Conservation (phyloP, 2,329 filamentous ascomycete genomes). For the Diaporthe velutina region DNA sequence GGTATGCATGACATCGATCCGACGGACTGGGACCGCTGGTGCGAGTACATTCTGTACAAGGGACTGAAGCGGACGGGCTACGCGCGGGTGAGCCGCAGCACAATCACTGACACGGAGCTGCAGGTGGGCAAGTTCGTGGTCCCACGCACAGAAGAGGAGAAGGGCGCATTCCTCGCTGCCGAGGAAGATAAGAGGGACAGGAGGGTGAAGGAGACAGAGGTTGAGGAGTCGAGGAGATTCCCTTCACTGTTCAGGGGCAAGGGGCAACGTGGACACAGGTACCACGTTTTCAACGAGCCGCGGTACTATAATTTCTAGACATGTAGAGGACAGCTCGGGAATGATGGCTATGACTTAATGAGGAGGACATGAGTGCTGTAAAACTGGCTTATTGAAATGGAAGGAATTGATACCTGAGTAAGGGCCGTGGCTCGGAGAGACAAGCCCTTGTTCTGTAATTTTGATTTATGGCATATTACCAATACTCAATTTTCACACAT, state of each 20-base stretch:
- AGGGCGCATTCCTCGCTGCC: slow-evolving; percentile 54
- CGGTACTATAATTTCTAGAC: slow-evolving; percentile 68
- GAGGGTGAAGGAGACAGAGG: slow-evolving; percentile 76
- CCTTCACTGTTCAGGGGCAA: slow-evolving; percentile 86
- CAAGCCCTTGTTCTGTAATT: neutral
- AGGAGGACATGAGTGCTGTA: neutral
- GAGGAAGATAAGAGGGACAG: slow-evolving; percentile 67
- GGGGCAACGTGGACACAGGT: slow-evolving; percentile 89
- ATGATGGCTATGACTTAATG: slow-evolving; percentile 9
- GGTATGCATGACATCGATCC: slow-evolving; percentile 97
- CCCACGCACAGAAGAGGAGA: slow-evolving; percentile 74
- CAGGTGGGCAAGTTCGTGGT: slow-evolving; percentile 97
- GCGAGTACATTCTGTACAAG: slow-evolving; percentile 98
- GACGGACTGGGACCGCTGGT: slow-evolving; percentile 97
- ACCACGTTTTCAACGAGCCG: slow-evolving; percentile 96
- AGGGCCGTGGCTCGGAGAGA: neutral
- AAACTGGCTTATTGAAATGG: neutral
- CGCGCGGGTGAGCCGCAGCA: slow-evolving; percentile 87
- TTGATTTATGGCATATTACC: neutral
- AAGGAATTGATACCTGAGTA: neutral
- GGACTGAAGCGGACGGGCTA: slow-evolving; percentile 87
- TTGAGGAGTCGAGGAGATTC: slow-evolving; percentile 85
- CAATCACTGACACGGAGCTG: slow-evolving; percentile 96
- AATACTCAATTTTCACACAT: neutral
- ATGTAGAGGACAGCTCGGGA: neutral